Conservation (phyloP, 768 basidiomycete genomes). For the Suillus plorans region DNA sequence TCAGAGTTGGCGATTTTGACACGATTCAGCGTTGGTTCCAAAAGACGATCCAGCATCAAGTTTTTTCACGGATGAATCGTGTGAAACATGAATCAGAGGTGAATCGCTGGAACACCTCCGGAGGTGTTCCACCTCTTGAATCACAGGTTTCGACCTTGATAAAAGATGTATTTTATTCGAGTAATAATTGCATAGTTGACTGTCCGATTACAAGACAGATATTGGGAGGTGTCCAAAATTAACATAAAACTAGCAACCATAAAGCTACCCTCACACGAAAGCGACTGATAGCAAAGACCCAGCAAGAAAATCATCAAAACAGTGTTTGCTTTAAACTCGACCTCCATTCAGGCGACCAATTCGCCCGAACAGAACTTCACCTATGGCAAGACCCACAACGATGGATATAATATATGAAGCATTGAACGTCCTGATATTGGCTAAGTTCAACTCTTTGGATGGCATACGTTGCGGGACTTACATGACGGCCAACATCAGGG, state of each 20-base stretch:
- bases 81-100: too few species aligned
- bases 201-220: neutral
- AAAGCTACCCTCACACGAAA: neutral
- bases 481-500: constrained; percentile 84
- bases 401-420: constrained; percentile 75
- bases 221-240: neutral
- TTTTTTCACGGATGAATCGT: too few species aligned
- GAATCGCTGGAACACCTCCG: too few species aligned
- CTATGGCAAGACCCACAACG: constrained; percentile 66
- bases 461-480: constrained; percentile 35
- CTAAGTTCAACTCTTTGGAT: constrained; percentile 12
- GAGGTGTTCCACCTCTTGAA: too few species aligned
- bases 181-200: neutral
- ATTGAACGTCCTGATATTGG: constrained; percentile 71
- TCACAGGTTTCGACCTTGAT: too few species aligned
- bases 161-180: too few species aligned
- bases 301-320: neutral
- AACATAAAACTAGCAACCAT: neutral
- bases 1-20: too few species aligned
- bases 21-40: too few species aligned
- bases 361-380: constrained; percentile 72
- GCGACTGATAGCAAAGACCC: neutral
- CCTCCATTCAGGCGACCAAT: constrained; percentile 30
- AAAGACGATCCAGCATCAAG: too few species aligned
- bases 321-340: neutral